Base-by-base conservation (phyloP, 1,284 basidiomycete species). In the Tilletia caries region DNA sequence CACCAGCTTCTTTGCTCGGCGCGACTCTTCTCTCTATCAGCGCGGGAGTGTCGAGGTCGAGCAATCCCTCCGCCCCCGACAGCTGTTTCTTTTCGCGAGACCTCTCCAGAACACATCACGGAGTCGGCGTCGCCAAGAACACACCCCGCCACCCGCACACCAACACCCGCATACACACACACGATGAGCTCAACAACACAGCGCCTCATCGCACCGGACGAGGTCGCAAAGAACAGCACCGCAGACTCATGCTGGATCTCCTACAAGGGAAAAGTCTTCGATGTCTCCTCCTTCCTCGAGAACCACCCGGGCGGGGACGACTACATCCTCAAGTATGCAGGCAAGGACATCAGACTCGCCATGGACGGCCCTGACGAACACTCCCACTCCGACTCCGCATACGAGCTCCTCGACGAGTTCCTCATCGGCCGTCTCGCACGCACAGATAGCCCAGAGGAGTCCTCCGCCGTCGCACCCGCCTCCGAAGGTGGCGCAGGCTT, bases 351-450 rank as follows among this genome's bases (percentile, higher is more conserved):
- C 67, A 90, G 87, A 43, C 85, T 85, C 23, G 86, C 90, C 71
- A 98, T 98, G 95, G 88, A 88, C 79, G 91, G 96, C 84, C 85
- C 88, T 70, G 81, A 86, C n/a, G 89, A 92, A 79, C 96, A 98
- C 84, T 90, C 90, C 23, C 96, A 98, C 84, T 95, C 93, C 1
- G 89, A 92, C 32, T 89, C 91, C 3, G 96, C 95, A 0, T 98
- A 92, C 83, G 91, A 91, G 58, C 92, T 99, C 89, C 84, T 99
- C 79, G 89, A 91, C 33, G 94, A 96, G 82, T 93, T 81, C 70
- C 69, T 73, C 64, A 76, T 82, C 67, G 81, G 81, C 5, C 71
- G 72, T 8, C 70, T 82, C 6, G 70, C 75, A 15, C 67, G 70
- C 37, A 70, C 72, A 12, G 71, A 69, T 5, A 34, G 32, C 15